phyloP scores from a whole-genome alignment of 2,329 filamentous ascomycete species.

The Sordariomycetes sp. region DNA sequence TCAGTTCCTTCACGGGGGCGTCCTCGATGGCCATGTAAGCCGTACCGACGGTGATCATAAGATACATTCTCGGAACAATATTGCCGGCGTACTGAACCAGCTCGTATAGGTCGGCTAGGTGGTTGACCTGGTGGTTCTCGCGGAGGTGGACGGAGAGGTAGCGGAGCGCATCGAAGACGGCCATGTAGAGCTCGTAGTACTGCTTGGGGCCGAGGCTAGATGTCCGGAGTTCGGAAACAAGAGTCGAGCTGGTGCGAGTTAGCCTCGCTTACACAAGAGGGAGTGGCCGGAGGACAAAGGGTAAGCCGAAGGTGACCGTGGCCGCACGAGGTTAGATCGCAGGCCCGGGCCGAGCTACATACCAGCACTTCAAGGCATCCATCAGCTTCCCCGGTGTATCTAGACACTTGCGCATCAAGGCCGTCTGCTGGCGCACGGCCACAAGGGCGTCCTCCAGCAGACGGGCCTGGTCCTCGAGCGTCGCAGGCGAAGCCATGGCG shows the following conservation, averaged over 20 bases:
- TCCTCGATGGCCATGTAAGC: constrained; percentile 99
- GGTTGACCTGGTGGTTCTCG: constrained; percentile 95
- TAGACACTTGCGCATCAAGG: constrained; percentile 93
- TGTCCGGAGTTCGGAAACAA: constrained; percentile 96
- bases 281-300: not conserved
- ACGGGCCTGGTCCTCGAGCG: constrained; percentile 73
- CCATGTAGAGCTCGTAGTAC: constrained; percentile 99
- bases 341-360: constrained; percentile 25
- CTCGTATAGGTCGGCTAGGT: constrained; percentile 95
- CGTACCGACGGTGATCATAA: constrained; percentile 98
- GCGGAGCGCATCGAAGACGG: constrained; percentile 93
- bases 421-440: constrained; percentile 93
- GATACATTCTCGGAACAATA: constrained; percentile 88
- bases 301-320: not conserved
- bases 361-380: constrained; percentile 99
- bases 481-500: constrained; percentile 43
- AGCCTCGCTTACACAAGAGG: constrained; percentile 4
- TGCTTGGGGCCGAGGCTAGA: constrained; percentile 97
- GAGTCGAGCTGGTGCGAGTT: constrained; percentile 62
- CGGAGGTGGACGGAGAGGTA: constrained; percentile 93
- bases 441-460: constrained; percentile 94
- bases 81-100: constrained; percentile 97
- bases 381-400: constrained; percentile 97
- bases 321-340: not conserved
- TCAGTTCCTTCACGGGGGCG: constrained; percentile 97